These are phyloP conservation scores for Chlamydomonas incerta DNA, from an alignment of 139 green algal species.

Conservation along the genomic window DNA sequence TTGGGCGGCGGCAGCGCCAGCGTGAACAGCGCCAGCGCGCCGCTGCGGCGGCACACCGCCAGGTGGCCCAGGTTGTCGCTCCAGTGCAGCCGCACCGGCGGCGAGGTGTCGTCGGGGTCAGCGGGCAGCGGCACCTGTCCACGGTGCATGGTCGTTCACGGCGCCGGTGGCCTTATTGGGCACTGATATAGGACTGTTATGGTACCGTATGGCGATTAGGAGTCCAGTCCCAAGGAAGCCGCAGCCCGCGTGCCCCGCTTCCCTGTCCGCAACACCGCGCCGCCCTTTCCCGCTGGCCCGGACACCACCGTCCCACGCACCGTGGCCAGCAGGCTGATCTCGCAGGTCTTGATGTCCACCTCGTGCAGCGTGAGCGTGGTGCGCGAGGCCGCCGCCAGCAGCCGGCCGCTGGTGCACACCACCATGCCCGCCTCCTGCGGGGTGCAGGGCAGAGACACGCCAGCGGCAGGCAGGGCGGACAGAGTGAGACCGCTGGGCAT, in stretches of 20 bases:
- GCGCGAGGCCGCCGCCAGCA: conserved; percentile 37
- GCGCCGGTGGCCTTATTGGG: too few species aligned
- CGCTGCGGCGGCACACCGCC: conserved; percentile 48
- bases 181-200: too few species aligned
- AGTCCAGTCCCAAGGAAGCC: too few species aligned
- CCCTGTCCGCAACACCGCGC: too few species aligned
- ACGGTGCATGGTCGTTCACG: too few species aligned
- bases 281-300: too few species aligned
- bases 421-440: conserved; percentile 49
- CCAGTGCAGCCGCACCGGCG: neutral
- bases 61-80: conserved; percentile 44
- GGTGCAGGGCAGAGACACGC: too few species aligned
- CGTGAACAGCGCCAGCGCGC: conserved; percentile 45
- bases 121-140: conserved; percentile 8
- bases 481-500: too few species aligned
- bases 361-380: conserved; percentile 49
- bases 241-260: too few species aligned
- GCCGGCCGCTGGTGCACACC: conserved; percentile 40
- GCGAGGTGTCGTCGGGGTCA: conserved; percentile 19
- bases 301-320: neutral
- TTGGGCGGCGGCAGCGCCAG: conserved; percentile 42
- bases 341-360: conserved; percentile 47
- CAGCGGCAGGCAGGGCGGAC: too few species aligned
- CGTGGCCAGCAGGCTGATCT: conserved; percentile 42
- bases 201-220: too few species aligned